Evolutionary conservation across 192 early-diverging fungal species (phyloP).

Genomic region (Backusella macrospora): DNA sequence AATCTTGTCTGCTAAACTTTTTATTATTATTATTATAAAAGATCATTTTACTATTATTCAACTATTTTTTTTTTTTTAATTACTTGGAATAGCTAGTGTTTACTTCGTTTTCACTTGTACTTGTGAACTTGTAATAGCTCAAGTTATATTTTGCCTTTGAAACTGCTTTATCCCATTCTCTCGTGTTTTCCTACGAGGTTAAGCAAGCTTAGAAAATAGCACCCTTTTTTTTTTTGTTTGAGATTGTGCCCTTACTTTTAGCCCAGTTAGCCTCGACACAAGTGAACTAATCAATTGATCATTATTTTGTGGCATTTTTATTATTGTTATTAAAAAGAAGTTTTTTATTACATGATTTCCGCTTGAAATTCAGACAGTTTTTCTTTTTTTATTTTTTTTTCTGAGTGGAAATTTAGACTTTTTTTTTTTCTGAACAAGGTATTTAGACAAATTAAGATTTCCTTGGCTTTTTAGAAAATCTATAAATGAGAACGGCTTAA

Average conservation of each 20-base stretch:
- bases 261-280: conserved; percentile 5
- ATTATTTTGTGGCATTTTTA: not conserved
- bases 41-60: not conserved
- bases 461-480: too few species aligned
- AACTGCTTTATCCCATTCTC: conserved; percentile 11
- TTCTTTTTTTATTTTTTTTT: too few species aligned
- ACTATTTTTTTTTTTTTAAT: not conserved
- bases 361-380: too few species aligned
- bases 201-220: not conserved
- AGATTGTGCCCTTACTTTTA: not conserved
- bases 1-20: conserved; percentile 27
- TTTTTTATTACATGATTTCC: too few species aligned
- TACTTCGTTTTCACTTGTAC: conserved; percentile 27
- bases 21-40: not conserved
- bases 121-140: conserved; percentile 24
- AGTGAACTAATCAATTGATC: not conserved
- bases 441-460: too few species aligned
- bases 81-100: conserved; percentile 14
- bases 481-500: too few species aligned
- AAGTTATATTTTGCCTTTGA: conserved; percentile 14
- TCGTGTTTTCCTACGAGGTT: conserved; percentile 5
- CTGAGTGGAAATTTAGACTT: too few species aligned
- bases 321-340: not conserved
- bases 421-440: too few species aligned
- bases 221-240: not conserved